Percentiles rank a stretch among this genome's conserved stretches.
These are phyloP conservation scores for Lichtheimia ramosa DNA, from an alignment of 371 early-diverging fungal genomes.

Conservation along the genomic window DNA sequence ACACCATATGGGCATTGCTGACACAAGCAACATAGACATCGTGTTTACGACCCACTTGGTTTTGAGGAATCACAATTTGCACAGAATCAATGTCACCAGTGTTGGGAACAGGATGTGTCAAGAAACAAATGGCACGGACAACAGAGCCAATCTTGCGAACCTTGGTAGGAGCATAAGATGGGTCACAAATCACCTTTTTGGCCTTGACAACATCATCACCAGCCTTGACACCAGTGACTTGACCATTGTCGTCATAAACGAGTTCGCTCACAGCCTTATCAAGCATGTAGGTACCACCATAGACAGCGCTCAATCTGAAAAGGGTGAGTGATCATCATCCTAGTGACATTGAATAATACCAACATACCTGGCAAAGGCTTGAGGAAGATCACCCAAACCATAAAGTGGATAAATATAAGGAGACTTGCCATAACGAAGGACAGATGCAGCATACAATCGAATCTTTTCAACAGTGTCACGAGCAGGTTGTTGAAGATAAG, in stretches of 20 bases:
- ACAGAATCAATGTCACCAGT: slow-evolving; percentile 90
- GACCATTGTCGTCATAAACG: slow-evolving; percentile 75
- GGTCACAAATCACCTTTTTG: slow-evolving; percentile 93
- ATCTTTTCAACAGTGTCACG: slow-evolving; percentile 94
- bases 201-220: slow-evolving; percentile 84
- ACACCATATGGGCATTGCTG: slow-evolving; percentile 88
- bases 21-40: slow-evolving; percentile 96
- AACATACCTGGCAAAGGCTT: slow-evolving; percentile 95
- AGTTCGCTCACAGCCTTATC: slow-evolving; percentile 88
- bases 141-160: slow-evolving; percentile 82
- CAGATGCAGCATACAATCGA: slow-evolving; percentile 90
- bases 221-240: slow-evolving; percentile 85
- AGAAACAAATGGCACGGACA: slow-evolving; percentile 93
- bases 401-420: slow-evolving; percentile 99
- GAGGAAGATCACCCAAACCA: slow-evolving; percentile 99
- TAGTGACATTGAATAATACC: neutral
- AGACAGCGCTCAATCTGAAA: slow-evolving; percentile 85
- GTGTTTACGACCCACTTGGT: slow-evolving; percentile 88
- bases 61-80: slow-evolving; percentile 97
- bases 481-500: slow-evolving; percentile 87
- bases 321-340: neutral
- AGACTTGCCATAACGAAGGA: slow-evolving; percentile 93
- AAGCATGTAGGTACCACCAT: slow-evolving; percentile 98
- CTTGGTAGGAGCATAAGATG: slow-evolving; percentile 84
- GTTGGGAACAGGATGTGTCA: slow-evolving; percentile 92